Percentiles rank a stretch among this genome's conserved stretches.
Conservation (phyloP, 2,329 filamentous ascomycete genomes). For the Ophiocordyceps robertsii region DNA sequence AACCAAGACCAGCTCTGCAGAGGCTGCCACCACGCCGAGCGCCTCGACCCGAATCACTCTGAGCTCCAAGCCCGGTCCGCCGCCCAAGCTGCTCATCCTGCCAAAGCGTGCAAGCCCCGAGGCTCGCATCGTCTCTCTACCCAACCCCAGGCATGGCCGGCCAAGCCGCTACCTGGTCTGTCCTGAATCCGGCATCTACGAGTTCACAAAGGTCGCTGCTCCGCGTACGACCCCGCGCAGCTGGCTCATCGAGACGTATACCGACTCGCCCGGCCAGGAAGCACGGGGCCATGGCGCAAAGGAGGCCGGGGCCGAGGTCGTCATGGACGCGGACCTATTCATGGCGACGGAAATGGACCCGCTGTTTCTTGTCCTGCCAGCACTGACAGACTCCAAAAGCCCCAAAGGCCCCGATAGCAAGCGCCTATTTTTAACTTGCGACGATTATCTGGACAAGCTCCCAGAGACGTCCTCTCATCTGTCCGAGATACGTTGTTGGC, state of each 20-base stretch:
- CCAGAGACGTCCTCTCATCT: slow-evolving; percentile 42
- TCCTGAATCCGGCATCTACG: slow-evolving; percentile 47
- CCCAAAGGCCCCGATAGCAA: slow-evolving; percentile 30
- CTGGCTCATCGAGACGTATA: slow-evolving; percentile 40
- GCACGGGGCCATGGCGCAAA: slow-evolving; percentile 5
- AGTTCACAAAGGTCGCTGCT: slow-evolving; percentile 45
- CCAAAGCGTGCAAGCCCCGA: slow-evolving; percentile 39
- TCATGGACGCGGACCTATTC: slow-evolving; percentile 60
- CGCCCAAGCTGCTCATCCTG: slow-evolving; percentile 46
- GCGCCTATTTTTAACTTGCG: slow-evolving; percentile 52
- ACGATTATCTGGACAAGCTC: slow-evolving; percentile 59
- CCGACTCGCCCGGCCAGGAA: slow-evolving; percentile 7
- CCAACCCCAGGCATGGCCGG: slow-evolving; percentile 41
- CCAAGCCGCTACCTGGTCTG: slow-evolving; percentile 49
- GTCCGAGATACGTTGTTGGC: slow-evolving; percentile 37
- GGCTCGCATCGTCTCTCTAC: slow-evolving; percentile 45
- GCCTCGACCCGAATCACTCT: slow-evolving; percentile 25
- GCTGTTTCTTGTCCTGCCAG: slow-evolving; percentile 69
- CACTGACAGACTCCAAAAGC: slow-evolving; percentile 36
- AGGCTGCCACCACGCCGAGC: slow-evolving; percentile 12
- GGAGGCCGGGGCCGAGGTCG: slow-evolving; percentile 22
- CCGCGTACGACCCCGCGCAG: slow-evolving; percentile 42
- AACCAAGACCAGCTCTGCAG: slow-evolving; percentile 16
- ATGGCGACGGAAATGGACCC: slow-evolving; percentile 76
- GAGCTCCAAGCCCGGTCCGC: slow-evolving; percentile 23